Base-by-base conservation (phyloP, 2,329 filamentous ascomycete genomes). In the Pestalotiopsis sp. region DNA sequence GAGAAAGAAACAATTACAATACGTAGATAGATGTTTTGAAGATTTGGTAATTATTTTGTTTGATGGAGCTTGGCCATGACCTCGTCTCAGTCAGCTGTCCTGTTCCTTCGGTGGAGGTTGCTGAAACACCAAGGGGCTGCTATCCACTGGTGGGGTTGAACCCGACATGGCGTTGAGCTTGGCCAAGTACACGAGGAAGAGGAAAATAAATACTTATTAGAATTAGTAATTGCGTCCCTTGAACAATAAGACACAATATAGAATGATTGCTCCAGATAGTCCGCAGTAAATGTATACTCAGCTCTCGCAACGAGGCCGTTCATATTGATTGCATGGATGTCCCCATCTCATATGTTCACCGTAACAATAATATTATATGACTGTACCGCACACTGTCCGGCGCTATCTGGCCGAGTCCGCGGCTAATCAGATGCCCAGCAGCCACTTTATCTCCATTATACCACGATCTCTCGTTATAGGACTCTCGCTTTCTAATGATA, bases 41-140 rank as follows among this genome's bases (percentile, higher is more conserved):
- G 17, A n/a, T 52, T n/a, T 59, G 9, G 20, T 59, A 23, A 27
- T 27, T 4, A 27, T 59, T 52, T 31, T 11, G 25, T 59, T 9
- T 52, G 41, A 52, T 52, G 45, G 20, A n/a, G 17, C 11, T 20
- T 52, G 3, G 45, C 45, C 45, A n/a, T 52, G 45, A 11, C 45
- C n/a, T 27, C 23, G 23, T 13, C 27, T 36, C 57, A 17, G 31
- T 36, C 25, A 38, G 59, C 31, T 20, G 59, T 62, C 13, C 25
- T 39, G 14, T 17, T 62, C 12, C 27, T 62, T 36, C 27, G 6
- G 27, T 27, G 27, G 36, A 36, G 59, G n/a, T 62, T 36, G 59
- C 59, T 62, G 59, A 62, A 62, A 62, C 59, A 39, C 36, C 59
- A 62, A 31, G 59, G 59, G 59, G 31, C 31, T 31, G 27, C 31